These are phyloP conservation scores for Aspergillus haitiensis DNA, from an alignment of 495 filamentous ascomycete species.

Conservation along the genomic window DNA sequence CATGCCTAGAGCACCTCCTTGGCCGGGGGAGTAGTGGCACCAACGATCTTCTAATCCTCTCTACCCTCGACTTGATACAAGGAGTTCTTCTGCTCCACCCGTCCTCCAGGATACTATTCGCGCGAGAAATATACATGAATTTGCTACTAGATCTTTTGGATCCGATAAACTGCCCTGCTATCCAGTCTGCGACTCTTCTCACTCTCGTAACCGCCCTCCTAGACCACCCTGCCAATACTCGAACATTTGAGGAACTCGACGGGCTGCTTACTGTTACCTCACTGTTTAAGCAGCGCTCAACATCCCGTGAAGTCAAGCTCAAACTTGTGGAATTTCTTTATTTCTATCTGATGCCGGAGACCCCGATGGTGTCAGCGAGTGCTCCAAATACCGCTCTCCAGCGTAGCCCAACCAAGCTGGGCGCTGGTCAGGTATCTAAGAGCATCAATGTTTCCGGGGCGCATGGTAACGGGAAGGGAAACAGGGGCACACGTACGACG, in stretches of 20 bases:
- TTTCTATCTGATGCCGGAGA: constrained; percentile 97
- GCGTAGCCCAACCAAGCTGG: constrained; percentile 71
- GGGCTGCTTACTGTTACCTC: constrained; percentile 91
- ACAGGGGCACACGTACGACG: constrained; percentile 62
- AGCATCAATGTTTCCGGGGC: constrained; percentile 41
- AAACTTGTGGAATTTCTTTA: constrained; percentile 94
- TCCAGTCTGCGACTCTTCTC: constrained; percentile 85
- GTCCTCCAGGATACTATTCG: constrained; percentile 84
- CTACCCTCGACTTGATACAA: constrained; percentile 86
- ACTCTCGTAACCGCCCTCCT: constrained; percentile 87
- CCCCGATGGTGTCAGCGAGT: constrained; percentile 51
- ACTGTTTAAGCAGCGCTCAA: constrained; percentile 82
- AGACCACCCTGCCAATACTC: constrained; percentile 78
- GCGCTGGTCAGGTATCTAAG: constrained; percentile 38
- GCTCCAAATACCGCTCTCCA: constrained; percentile 52
- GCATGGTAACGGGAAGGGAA: constrained; percentile 36
- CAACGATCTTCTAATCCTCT: constrained; percentile 86
- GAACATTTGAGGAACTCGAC: constrained; percentile 90
- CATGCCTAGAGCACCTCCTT: constrained; percentile 83
- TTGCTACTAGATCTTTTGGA: constrained; percentile 93
- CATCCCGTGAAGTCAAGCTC: constrained; percentile 83
- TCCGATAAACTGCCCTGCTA: constrained; percentile 83
- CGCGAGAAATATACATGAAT: constrained; percentile 92
- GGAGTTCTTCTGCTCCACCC: constrained; percentile 89
- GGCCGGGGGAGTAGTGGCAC: constrained; percentile 76